Conservation (phyloP, 163 green algal species). For the Chlamydomonas reinhardtii region DNA sequence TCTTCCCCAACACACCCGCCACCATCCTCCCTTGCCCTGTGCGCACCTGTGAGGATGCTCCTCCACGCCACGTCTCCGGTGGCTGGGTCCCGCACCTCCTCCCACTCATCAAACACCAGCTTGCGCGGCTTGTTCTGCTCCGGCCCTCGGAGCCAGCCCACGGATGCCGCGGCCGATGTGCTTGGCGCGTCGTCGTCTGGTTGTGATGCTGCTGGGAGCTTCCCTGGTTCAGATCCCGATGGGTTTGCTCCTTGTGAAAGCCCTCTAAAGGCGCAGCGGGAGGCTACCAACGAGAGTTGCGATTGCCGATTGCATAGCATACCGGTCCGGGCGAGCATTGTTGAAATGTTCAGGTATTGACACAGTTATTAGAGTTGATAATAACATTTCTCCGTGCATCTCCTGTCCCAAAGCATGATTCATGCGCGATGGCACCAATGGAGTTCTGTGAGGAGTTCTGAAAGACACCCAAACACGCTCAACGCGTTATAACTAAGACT, state of each 20-base stretch:
- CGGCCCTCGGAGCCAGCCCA: slow-evolving; percentile 24
- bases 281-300: too few species aligned
- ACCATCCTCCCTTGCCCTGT: too few species aligned
- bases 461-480: too few species aligned
- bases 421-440: too few species aligned
- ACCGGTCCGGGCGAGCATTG: too few species aligned
- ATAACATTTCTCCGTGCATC: too few species aligned
- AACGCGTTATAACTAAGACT: too few species aligned
- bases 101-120: slow-evolving; percentile 31
- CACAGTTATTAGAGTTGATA: too few species aligned
- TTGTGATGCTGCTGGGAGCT: background rate
- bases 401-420: too few species aligned
- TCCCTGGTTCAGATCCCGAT: background rate
- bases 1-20: background rate
- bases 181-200: background rate
- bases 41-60: slow-evolving; percentile 35
- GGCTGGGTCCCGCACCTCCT: slow-evolving; percentile 3
- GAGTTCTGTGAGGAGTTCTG: too few species aligned
- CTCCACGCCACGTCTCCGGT: slow-evolving; percentile 8
- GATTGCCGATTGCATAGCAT: too few species aligned
- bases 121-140: slow-evolving; percentile 43
- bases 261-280: background rate
- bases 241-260: background rate
- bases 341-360: too few species aligned
- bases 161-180: background rate